Evolutionary conservation across 257 asterid genomes (phyloP).

Genomic region (Phtheirospermum japonicum): DNA sequence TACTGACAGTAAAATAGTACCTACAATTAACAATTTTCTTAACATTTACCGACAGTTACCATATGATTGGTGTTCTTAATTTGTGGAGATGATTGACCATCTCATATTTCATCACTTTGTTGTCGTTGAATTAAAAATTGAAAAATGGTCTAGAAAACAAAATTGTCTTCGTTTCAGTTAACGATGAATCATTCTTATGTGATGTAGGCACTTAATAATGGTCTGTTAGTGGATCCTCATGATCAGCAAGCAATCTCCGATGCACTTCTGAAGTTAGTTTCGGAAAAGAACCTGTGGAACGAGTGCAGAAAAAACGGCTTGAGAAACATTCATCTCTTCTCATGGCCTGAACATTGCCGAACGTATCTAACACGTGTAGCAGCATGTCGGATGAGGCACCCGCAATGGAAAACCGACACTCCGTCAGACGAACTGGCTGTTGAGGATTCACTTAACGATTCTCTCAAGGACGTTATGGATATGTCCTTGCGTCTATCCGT

Average conservation of each 20-base stretch:
- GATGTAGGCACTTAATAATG: conserved; percentile 65
- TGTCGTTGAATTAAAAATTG: too few relatives aligned
- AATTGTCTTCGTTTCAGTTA: neutral
- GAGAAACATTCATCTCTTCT: conserved; percentile 75
- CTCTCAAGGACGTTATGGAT: conserved; percentile 71
- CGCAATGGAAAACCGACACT: conserved; percentile 81
- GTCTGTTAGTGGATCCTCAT: conserved; percentile 81
- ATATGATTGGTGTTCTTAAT: too few relatives aligned
- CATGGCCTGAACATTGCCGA: conserved; percentile 90
- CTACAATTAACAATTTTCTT: too few relatives aligned
- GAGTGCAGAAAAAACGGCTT: conserved; percentile 74
- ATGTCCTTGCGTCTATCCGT: conserved; percentile 72
- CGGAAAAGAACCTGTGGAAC: conserved; percentile 75
- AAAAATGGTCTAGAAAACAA: neutral
- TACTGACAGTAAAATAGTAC: too few relatives aligned
- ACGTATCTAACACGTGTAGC: conserved; percentile 74
- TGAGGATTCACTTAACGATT: conserved; percentile 75
- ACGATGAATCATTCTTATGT: neutral
- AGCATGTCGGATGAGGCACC: conserved; percentile 86
- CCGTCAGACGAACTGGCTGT: conserved; percentile 52
- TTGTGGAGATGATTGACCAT: too few relatives aligned
- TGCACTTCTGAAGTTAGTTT: conserved; percentile 73
- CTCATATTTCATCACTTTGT: too few relatives aligned
- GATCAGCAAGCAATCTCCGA: conserved; percentile 61
- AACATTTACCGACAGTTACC: too few relatives aligned